These are phyloP conservation scores for Mrakiaceae sp. DNA, from an alignment of 1,284 basidiomycete genomes.

Conservation along the genomic window DNA sequence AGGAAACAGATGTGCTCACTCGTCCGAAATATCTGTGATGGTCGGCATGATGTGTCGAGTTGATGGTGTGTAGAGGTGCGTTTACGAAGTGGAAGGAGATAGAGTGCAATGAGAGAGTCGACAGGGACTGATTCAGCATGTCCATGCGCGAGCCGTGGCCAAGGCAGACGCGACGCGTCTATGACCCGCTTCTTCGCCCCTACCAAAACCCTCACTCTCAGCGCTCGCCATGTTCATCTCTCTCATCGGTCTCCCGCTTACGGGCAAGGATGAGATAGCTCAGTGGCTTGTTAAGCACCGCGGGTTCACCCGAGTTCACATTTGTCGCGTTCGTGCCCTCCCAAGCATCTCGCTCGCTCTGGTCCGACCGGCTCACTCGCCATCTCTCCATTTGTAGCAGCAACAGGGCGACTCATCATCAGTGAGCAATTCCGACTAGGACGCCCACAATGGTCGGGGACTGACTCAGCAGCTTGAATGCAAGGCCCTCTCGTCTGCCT, in stretches of 20 bases:
- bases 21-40: slow-evolving; percentile 6
- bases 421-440: background rate
- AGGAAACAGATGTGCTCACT: background rate
- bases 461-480: too few species aligned
- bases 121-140: too few species aligned
- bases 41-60: background rate
- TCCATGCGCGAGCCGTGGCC: too few species aligned
- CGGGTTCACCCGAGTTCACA: slow-evolving; percentile 37
- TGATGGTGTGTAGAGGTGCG: too few species aligned
- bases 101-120: too few species aligned
- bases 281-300: slow-evolving; percentile 51
- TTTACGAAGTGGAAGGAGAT: too few species aligned
- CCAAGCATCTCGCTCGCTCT: too few species aligned
- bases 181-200: too few species aligned
- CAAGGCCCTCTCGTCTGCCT: background rate
- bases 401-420: background rate
- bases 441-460: too few species aligned
- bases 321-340: slow-evolving; percentile 20
- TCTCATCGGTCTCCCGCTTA: slow-evolving; percentile 67
- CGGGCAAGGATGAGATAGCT: slow-evolving; percentile 70
- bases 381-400: background rate
- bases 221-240: slow-evolving; percentile 49
- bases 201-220: too few species aligned
- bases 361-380: background rate
- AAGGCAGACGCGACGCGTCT: too few species aligned